Evolutionary conservation across 1,284 basidiomycete species (phyloP).

Genomic region (Peniophora sp.): DNA sequence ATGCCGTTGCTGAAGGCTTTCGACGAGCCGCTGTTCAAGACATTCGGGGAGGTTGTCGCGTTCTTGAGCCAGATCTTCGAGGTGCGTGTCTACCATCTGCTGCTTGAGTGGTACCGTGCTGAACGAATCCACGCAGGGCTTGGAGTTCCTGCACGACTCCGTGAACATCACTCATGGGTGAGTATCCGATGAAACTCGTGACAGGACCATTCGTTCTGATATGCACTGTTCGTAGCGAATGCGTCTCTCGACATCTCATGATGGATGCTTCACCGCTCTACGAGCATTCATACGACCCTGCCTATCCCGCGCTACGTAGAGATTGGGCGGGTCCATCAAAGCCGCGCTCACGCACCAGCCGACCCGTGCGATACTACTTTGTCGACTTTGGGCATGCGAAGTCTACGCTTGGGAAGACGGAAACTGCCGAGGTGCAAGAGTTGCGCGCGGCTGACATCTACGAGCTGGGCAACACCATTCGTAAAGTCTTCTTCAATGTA

Average conservation of each 20-base stretch:
- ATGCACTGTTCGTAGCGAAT: conserved; percentile 13
- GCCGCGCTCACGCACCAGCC: conserved; percentile 17
- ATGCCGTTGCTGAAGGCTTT: not conserved
- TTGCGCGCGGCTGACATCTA: conserved; percentile 5
- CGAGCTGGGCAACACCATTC: conserved; percentile 13
- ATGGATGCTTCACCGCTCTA: conserved; percentile 22
- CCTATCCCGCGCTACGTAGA: conserved; percentile 1
- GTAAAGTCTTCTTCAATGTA: conserved; percentile 16
- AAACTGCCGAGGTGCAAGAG: conserved; percentile 9
- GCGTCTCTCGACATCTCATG: conserved; percentile 21
- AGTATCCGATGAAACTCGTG: not conserved
- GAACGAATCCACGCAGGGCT: conserved; percentile 17
- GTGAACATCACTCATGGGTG: conserved; percentile 26
- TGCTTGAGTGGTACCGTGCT: not conserved
- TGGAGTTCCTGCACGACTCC: conserved; percentile 27
- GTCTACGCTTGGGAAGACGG: conserved; percentile 8
- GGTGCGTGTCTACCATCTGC: not conserved
- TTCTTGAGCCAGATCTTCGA: conserved; percentile 1
- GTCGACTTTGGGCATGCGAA: conserved; percentile 27
- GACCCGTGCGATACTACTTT: conserved; percentile 20
- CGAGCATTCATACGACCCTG: conserved; percentile 18
- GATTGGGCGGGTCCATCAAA: conserved; percentile 13
- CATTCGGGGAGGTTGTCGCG: not conserved
- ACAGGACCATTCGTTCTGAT: too few species aligned
- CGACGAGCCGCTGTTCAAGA: not conserved